Evolutionary conservation across 2,329 filamentous ascomycete genomes (phyloP), one percentile per base, ranked within the genome.

Genomic region (Aschersonia sp.): DNA sequence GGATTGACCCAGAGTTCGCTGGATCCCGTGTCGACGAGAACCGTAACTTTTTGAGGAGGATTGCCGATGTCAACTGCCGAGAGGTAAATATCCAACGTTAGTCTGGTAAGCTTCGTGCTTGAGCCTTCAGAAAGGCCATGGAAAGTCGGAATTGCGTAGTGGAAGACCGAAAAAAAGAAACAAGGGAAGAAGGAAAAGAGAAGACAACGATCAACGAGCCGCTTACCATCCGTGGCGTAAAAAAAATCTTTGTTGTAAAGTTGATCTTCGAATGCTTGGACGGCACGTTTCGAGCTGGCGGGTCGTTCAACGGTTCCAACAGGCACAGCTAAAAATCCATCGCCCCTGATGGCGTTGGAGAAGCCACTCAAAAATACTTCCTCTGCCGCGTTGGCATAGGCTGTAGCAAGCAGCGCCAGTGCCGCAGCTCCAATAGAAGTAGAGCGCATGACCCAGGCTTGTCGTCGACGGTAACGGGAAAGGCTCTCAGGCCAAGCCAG

Each of bases 1-100:
- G 73, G 72, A 50, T 76, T 73, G 42, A 76, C 69, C 73, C 73
- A 77, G 6, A 76, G 65, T 55, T 75, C 71, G 51, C 69, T 69
- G 5, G 73, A 76, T 12, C 73, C 73, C 0, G 71, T 74, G 50
- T 74, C 71, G 47, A 74, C 62, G 39, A 73, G 63, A 37, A 74
- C 68, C 9, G 68, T 66, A 37, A 73, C 59, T 9, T 54, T 59
- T 51, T 74, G 70, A 1, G 60, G 56, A 5, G 67, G 63, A 1
- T 60, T 64, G 31, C 70, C 70, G 30, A 73, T 62, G 30, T 61
- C 58, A 41, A 73, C 69, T 72, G 11, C 47, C 45, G 30, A 35
- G 42, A 42, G 39, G n/a, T 42, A 30, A 32, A 9, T 7, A 44
- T 37, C 32, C 12, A 44, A 29, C 14, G 41, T 47, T 30, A 49